Conservation (phyloP, 2,329 filamentous ascomycete genomes). For the Ophiocordyceps camponoti-rufipedis region DNA sequence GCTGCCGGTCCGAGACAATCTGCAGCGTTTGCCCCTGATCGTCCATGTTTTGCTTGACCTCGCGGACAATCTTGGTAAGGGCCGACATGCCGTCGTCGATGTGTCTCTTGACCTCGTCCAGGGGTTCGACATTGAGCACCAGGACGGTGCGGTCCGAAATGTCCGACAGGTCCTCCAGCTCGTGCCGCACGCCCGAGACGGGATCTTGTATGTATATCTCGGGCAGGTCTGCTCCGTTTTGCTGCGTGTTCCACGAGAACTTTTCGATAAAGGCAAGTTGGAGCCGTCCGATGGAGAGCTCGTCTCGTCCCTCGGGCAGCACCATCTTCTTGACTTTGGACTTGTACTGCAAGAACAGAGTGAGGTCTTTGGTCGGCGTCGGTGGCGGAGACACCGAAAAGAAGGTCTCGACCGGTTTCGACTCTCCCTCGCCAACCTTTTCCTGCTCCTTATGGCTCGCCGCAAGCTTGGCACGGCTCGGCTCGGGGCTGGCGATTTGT, state of each 20-base stretch:
- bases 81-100: slow-evolving; percentile 81
- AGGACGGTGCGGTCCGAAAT: slow-evolving; percentile 90
- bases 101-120: slow-evolving; percentile 92
- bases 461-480: slow-evolving; percentile 3
- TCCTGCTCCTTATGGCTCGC: slow-evolving; percentile 5
- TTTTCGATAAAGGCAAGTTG: slow-evolving; percentile 98
- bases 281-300: slow-evolving; percentile 70
- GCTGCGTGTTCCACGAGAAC: slow-evolving; percentile 96
- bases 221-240: slow-evolving; percentile 78
- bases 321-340: slow-evolving; percentile 95
- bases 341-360: slow-evolving; percentile 89
- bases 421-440: slow-evolving; percentile 14
- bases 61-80: slow-evolving; percentile 67
- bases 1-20: slow-evolving; percentile 74
- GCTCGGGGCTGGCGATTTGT: slow-evolving; percentile 8
- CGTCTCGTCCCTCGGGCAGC: slow-evolving; percentile 64
- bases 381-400: slow-evolving; percentile 47
- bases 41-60: slow-evolving; percentile 66
- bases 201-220: slow-evolving; percentile 98
- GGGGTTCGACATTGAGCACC: slow-evolving; percentile 79
- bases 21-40: slow-evolving; percentile 71
- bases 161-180: slow-evolving; percentile 81
- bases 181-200: slow-evolving; percentile 87
- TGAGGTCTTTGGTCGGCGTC: slow-evolving; percentile 63
- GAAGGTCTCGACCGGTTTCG: slow-evolving; percentile 25